A percentile compares a stretch with the other conserved stretches of the same genome.
Evolutionary conservation across 192 early-diverging fungal species (phyloP).

Genomic region (Mortierella alpina): DNA sequence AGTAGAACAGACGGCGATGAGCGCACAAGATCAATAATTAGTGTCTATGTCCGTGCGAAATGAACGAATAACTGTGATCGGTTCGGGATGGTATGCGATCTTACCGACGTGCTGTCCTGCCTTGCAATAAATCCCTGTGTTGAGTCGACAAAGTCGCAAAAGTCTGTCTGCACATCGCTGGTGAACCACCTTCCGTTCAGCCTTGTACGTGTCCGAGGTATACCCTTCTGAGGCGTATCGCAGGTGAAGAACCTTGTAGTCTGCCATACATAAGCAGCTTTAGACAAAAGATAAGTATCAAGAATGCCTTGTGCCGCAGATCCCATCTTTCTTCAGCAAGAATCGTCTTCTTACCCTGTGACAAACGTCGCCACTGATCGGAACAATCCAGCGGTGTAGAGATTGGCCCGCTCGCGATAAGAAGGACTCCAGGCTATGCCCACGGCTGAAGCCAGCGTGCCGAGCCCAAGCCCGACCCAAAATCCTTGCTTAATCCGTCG

Average conservation of each 20-base stretch:
- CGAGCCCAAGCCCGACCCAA: conserved; percentile 38
- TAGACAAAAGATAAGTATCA: background rate
- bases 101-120: conserved; percentile 55
- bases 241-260: conserved; percentile 63
- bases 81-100: background rate
- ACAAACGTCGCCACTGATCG: conserved; percentile 45
- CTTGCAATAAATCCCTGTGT: conserved; percentile 61
- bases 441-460: conserved; percentile 35
- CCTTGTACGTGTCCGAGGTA: conserved; percentile 58
- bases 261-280: conserved; percentile 59
- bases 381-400: conserved; percentile 41
- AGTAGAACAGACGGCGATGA: background rate
- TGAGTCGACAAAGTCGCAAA: conserved; percentile 55
- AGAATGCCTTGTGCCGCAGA: background rate
- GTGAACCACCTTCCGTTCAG: conserved; percentile 59
- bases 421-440: conserved; percentile 51
- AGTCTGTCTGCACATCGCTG: conserved; percentile 57
- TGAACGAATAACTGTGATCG: background rate
- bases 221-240: conserved; percentile 55
- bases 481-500: conserved; percentile 34
- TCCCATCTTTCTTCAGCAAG: background rate
- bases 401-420: conserved; percentile 37
- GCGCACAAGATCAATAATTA: background rate
- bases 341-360: conserved; percentile 30
- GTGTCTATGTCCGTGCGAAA: background rate